phyloP scores from a whole-genome alignment of 2,329 filamentous ascomycete genomes.

The Teratosphaeria nubilosa region DNA sequence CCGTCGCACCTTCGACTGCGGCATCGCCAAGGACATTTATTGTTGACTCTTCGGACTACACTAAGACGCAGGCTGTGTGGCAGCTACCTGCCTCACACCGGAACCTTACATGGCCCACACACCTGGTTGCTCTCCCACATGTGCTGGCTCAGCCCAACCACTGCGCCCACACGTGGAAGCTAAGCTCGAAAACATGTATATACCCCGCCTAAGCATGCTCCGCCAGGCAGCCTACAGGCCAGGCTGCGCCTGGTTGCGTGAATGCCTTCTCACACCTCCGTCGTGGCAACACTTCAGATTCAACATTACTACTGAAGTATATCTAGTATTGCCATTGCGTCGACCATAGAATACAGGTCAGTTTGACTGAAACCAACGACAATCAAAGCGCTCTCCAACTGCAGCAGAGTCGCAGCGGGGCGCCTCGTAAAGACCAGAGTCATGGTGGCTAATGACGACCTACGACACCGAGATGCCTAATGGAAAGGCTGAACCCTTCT shows the following conservation, averaged over 20 bases:
- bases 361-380: not conserved
- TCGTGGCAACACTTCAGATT: not conserved
- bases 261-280: not conserved
- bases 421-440: not conserved
- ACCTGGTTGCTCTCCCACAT: not conserved
- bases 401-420: not conserved
- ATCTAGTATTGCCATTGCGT: not conserved
- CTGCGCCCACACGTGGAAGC: not conserved
- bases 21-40: not conserved
- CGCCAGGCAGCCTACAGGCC: not conserved
- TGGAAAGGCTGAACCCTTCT: slow-evolving; percentile 27
- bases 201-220: not conserved
- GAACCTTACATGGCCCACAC: not conserved
- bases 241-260: not conserved
- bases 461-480: not conserved
- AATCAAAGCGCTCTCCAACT: not conserved
- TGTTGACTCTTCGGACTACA: no score
- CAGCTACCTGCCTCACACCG: not conserved
- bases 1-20: not conserved
- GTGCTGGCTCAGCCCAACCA: not conserved
- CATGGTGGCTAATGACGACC: not conserved
- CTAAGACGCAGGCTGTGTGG: no score
- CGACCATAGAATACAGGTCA: not conserved
- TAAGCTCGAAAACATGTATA: not conserved
- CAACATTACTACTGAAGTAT: not conserved